Base-by-base conservation (phyloP, 2,329 filamentous ascomycete species). In the Penicillium glabrum region DNA sequence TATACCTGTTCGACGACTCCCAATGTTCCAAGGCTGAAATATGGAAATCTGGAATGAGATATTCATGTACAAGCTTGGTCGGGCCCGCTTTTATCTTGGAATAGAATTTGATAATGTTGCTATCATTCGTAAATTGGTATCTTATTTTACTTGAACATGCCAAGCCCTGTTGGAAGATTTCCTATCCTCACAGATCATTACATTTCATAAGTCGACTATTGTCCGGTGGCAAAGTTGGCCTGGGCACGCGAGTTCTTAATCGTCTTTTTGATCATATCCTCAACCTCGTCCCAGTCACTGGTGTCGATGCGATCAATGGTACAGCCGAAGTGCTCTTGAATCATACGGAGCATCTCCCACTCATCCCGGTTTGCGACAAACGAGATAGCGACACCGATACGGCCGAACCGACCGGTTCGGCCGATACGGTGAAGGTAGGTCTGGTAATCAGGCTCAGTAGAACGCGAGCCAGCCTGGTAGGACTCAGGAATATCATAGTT, bases 371-470 rank as follows among this genome's bases (percentile, higher is more conserved):
- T 92, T 66, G 92, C 90, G 52, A 99, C 91, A 67, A 99, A 97
- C 63, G 89, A 96, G 72, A 99, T 93, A 57, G 91, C 93, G 66
- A 98, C 95, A 69, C 95, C 95, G 33, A 98, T 92, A 74, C 93
- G 93, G 56, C 95, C 95, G 68, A 99, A 99, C 64, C 95, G 90
- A 62, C 95, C 95, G 14, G 95, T 99, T 70, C 95, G 91, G 60
- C 95, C 95, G 67, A 99, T 99, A 72, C 95, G 90, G 82, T 99
- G 95, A 48, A 99, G 88, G 72, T 99, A 99, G 1, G 95, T 99
- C 79, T 98, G 93, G 46, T 87, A 87, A 71, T 99, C 95, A 14
- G 93, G 89, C 31, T 83, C 78, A 41, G 89, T 87, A 70, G 89
- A 88, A 23, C 74, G 74, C 46, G 76, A 74, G 54, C 81, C 80